These are phyloP conservation scores for Suhomyces terraborum DNA, from an alignment of 1,139 yeast genomes.

Conservation along the genomic window DNA sequence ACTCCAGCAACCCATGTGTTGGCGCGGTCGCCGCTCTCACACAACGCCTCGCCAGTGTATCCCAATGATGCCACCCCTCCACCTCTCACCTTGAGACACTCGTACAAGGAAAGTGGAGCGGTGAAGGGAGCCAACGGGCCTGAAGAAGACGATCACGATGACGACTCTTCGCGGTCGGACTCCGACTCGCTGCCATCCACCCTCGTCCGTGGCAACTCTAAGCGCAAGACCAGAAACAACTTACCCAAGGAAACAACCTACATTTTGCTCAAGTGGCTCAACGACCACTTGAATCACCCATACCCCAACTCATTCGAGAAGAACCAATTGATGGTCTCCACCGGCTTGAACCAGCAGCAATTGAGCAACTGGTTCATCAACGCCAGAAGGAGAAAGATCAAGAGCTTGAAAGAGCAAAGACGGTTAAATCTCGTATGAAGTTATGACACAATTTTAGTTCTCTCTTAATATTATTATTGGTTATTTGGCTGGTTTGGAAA, in stretches of 20 bases:
- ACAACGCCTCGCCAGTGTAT: slow-evolving; percentile 19
- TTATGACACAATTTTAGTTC: slow-evolving; percentile 7
- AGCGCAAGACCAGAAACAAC: slow-evolving; percentile 64
- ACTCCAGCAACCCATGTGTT: slow-evolving; percentile 4
- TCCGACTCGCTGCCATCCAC: slow-evolving; percentile 11
- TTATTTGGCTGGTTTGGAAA: slow-evolving; percentile 7
- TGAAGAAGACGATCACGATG: slow-evolving; percentile 13
- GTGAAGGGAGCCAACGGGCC: slow-evolving; percentile 6
- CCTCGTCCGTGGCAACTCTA: slow-evolving; percentile 15
- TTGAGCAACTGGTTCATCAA: slow-evolving; percentile 96
- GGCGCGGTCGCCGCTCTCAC: slow-evolving; percentile 18
- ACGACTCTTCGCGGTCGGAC: slow-evolving; percentile 9
- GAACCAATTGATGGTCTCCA: slow-evolving; percentile 70
- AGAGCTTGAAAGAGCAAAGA: slow-evolving; percentile 45
- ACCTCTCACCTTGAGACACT: slow-evolving; percentile 13
- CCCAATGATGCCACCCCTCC: slow-evolving; percentile 19
- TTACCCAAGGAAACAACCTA: slow-evolving; percentile 88
- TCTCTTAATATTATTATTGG: slow-evolving; percentile 7
- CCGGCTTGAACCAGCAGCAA: slow-evolving; percentile 90
- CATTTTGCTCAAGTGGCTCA: slow-evolving; percentile 79
- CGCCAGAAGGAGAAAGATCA: slow-evolving; percentile 84
- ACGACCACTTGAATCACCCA: slow-evolving; percentile 85
- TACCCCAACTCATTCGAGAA: slow-evolving; percentile 93
- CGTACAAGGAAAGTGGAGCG: slow-evolving; percentile 7
- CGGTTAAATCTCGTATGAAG: slow-evolving; percentile 24